Conservation (phyloP, 345 rosid genomes). For the Dipteronia dyeriana region DNA sequence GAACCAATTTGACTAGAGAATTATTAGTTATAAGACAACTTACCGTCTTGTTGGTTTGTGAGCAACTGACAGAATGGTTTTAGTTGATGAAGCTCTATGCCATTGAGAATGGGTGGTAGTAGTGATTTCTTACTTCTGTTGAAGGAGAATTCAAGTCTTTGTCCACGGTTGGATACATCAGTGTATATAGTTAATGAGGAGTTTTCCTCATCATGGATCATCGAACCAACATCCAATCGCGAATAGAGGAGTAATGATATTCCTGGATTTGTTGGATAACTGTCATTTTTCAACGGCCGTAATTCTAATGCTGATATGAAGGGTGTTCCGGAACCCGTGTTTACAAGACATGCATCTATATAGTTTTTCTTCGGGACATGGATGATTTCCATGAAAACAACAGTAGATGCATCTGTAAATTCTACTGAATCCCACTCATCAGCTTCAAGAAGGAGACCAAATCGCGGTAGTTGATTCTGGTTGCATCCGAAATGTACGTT, state of each 20-base stretch:
- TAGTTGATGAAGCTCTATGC: neutral
- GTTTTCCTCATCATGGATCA: neutral
- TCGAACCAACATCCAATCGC: neutral
- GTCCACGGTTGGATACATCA: neutral
- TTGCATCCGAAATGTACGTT: no score
- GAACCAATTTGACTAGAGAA: no score
- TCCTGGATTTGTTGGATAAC: conserved; percentile 11
- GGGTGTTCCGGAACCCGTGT: conserved; percentile 12
- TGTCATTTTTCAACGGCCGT: conserved; percentile 1
- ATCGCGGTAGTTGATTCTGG: neutral
- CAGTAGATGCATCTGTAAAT: neutral
- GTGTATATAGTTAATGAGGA: neutral
- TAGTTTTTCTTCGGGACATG: neutral
- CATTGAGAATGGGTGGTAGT: neutral
- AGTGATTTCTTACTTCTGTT: neutral
- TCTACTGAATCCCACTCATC: conserved; percentile 13
- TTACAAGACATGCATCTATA: neutral
- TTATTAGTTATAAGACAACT: neutral
- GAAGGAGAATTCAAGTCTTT: neutral
- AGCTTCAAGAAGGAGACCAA: conserved; percentile 22
- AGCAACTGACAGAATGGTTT: neutral
- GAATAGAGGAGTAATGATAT: neutral
- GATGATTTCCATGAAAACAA: neutral
- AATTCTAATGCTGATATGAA: conserved; percentile 19
- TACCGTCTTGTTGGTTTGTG: conserved; percentile 12